Base-by-base conservation (phyloP, 108 stramenopile species). In the Tribonema minus region DNA sequence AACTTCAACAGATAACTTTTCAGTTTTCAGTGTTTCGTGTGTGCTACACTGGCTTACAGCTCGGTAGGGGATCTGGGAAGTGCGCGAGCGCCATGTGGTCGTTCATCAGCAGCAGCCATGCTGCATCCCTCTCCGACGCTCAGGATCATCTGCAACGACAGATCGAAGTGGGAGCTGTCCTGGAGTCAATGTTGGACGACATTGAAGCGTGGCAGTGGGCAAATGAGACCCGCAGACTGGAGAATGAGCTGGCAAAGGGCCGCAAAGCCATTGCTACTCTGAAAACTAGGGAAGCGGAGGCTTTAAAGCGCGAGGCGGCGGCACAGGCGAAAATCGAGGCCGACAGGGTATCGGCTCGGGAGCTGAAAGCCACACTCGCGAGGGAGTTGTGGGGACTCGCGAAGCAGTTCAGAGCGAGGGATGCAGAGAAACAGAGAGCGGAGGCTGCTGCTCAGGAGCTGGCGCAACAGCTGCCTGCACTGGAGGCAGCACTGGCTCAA, bases 361-460 rank as follows among this genome's bases (percentile, higher is more conserved):
- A 68, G 6, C 39, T 79, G 59, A 46, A 67, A 15, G 68, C 38
- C 9, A 79, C 36, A 38, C 66, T 79, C 68, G 67, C 68, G 12
- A 29, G 41, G 67, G 77, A 79, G 77, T 41, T 79, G 67, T 79
- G 77, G 77, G 67, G 68, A 3, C 60, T 79, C 26, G 68, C 77
- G 29, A 46, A 58, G 15, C 64, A 79, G 40, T 70, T 79, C 30
- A 68, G 77, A 54, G 46, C 46, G 9, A 54, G 20, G 20, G 46
- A 54, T 9, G 15, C 9, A 20, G 15, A 15, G 46, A 54, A 54
- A 20, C 46, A 54, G 46, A 9, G 20, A 20, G 15, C 20, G 9
- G 46, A 54, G 15, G 46, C 9, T n/a, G 46, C 46, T 54, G 46
- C 46, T 15, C 9, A 54, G 20, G 46, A 54, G 46, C 46, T 54